A percentile compares a stretch with the other conserved stretches of the same genome.
Evolutionary conservation across 345 rosid genomes (phyloP).

Genomic region (Carallia pectinifolia): DNA sequence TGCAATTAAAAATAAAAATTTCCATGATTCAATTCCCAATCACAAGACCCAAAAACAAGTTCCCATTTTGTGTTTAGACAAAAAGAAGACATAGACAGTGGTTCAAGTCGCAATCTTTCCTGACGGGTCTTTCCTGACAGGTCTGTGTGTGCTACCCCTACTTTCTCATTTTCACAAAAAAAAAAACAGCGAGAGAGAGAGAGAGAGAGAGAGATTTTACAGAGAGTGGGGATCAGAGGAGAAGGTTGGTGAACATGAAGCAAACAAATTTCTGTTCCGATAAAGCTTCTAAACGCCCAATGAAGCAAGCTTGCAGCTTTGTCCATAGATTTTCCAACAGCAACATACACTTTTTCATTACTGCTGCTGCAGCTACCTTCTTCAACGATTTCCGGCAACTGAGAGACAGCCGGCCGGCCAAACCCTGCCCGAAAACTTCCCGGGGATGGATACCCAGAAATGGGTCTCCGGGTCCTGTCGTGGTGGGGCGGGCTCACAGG

Average conservation of each 20-base stretch:
- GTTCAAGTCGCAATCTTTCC: no score
- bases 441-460: constrained; percentile 22
- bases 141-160: no score
- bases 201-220: constrained; percentile 28
- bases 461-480: constrained; percentile 14
- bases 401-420: constrained; percentile 12
- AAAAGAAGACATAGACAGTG: constrained; percentile 6
- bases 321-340: constrained; percentile 51
- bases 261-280: constrained; percentile 43
- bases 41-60: not conserved
- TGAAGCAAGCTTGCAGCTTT: constrained; percentile 46
- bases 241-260: constrained; percentile 67
- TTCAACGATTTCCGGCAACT: constrained; percentile 32
- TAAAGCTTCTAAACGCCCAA: constrained; percentile 45
- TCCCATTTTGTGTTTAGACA: not conserved
- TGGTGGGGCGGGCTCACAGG: constrained; percentile 28
- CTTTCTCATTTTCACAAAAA: no score
- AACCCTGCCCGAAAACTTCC: constrained; percentile 9
- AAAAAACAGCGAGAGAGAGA: not conserved
- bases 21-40: not conserved
- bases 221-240: constrained; percentile 56
- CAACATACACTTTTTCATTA: constrained; percentile 50
- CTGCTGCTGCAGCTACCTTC: constrained; percentile 16
- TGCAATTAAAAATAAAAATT: constrained; percentile 22
- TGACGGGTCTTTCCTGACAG: no score